Evolutionary conservation across 2,329 filamentous ascomycete genomes (phyloP).

Genomic region (Fusarium sp.): DNA sequence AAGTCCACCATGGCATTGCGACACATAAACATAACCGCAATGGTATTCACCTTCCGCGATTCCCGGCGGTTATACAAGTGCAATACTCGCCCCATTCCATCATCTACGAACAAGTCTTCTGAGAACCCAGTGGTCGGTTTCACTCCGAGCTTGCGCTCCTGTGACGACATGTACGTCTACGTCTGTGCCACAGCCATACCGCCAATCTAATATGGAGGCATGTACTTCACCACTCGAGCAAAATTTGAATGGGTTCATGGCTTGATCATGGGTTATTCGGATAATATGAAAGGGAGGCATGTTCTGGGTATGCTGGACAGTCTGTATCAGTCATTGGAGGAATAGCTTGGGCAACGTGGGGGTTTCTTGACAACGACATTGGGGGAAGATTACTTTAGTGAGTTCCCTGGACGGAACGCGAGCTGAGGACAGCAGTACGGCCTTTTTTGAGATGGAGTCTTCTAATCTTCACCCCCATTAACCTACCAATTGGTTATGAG

Average conservation of each 20-base stretch:
- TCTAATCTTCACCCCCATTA: not conserved
- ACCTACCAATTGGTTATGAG: not conserved
- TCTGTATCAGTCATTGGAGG: not conserved
- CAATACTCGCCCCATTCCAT: no score
- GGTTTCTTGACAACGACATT: not conserved
- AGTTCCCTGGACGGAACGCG: fast-evolving
- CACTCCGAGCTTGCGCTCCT: not conserved
- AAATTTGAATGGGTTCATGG: fast-evolving
- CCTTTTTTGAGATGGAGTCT: not conserved
- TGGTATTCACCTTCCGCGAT: not conserved
- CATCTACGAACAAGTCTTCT: not conserved
- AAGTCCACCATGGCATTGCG: not conserved
- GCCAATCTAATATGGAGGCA: not conserved
- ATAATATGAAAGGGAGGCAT: not conserved
- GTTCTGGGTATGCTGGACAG: not conserved
- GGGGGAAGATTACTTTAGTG: fast-evolving
- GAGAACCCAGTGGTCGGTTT: not conserved
- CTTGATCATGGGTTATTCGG: not conserved
- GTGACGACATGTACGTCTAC: not conserved
- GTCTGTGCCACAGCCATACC: not conserved
- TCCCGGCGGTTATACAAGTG: no score
- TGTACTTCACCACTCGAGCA: not conserved
- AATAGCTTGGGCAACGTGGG: not conserved
- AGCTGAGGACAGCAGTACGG: not conserved
- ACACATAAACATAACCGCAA: fast-evolving